A percentile compares a stretch with the other conserved stretches of the same genome.
Conservation (phyloP, 2,329 filamentous ascomycete genomes). For the Aspergillus viridinutans region DNA sequence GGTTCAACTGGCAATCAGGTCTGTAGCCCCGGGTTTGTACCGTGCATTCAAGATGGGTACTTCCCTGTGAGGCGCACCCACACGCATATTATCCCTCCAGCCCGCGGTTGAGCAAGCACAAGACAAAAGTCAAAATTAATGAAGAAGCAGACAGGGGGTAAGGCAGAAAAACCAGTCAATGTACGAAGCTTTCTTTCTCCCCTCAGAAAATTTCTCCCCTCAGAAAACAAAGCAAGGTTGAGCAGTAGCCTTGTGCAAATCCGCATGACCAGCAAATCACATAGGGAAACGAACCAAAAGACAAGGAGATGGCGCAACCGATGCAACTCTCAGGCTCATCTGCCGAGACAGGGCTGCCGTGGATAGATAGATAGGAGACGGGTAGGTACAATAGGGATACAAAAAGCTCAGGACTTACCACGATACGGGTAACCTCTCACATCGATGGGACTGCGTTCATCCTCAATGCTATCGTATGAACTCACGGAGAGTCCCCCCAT, state of each 20-base stretch:
- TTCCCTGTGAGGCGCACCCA: not conserved
- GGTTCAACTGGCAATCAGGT: not conserved
- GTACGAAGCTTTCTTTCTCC: not conserved
- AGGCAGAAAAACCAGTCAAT: not conserved
- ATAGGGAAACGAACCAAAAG: constrained; percentile 24
- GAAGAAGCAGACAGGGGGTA: not conserved
- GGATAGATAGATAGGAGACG: not conserved
- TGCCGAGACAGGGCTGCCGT: not conserved
- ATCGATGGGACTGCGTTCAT: constrained; percentile 37
- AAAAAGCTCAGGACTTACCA: constrained; percentile 30
- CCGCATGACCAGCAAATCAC: constrained; percentile 11
- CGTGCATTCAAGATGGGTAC: not conserved
- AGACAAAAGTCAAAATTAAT: not conserved
- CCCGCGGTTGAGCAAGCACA: not conserved
- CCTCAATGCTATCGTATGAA: constrained; percentile 40
- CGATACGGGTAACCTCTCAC: constrained; percentile 37
- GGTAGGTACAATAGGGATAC: not conserved
- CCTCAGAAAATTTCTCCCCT: not conserved
- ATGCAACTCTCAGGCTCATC: constrained; percentile 28
- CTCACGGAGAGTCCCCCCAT: constrained; percentile 40
- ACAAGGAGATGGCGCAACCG: constrained; percentile 30
- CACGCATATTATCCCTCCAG: not conserved
- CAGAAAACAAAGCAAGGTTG: not conserved
- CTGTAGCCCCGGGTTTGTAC: not conserved
- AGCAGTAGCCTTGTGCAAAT: constrained; percentile 9